Percentiles rank a stretch among this genome's conserved stretches.
phyloP scores from a whole-genome alignment of 192 early-diverging fungal species.

The Coemansia sp. region DNA sequence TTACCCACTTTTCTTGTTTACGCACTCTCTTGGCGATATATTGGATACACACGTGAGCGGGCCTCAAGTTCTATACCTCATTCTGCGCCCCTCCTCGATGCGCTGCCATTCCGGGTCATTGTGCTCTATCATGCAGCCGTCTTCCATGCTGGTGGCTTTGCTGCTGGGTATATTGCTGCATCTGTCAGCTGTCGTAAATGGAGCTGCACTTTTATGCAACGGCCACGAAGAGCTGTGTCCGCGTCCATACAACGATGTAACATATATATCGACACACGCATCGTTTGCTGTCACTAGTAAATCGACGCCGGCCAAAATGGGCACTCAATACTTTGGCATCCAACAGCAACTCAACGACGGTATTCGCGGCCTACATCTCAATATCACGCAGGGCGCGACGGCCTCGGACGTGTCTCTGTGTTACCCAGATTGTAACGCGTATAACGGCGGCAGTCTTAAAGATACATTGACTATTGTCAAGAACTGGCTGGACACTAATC shows the following conservation, averaged over 20 bases:
- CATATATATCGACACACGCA: constrained; percentile 44
- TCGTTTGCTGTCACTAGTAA: constrained; percentile 40
- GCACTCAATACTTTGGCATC: constrained; percentile 52
- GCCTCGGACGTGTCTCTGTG: constrained; percentile 34
- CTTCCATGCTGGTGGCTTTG: constrained; percentile 15
- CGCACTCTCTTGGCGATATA: not conserved
- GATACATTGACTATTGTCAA: constrained; percentile 41
- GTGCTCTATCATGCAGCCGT: constrained; percentile 6
- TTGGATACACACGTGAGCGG: constrained; percentile 1
- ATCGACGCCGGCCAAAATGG: constrained; percentile 22
- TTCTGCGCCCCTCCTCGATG: not conserved
- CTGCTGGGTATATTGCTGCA: constrained; percentile 28
- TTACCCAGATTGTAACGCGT: constrained; percentile 47
- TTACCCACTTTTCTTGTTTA: not conserved
- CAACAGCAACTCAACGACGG: constrained; percentile 47
- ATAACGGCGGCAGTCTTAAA: constrained; percentile 42
- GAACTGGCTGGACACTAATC: constrained; percentile 42
- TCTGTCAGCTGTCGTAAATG: constrained; percentile 16
- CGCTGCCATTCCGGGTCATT: constrained; percentile 18
- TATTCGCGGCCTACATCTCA: constrained; percentile 51
- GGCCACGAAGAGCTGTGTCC: constrained; percentile 47
- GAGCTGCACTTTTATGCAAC: constrained; percentile 34
- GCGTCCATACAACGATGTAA: constrained; percentile 49
- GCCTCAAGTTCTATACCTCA: not conserved
- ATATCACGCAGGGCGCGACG: constrained; percentile 36